Evolutionary conservation across 805 yeast species (phyloP).

Genomic region (Tetrapisispora arboricola): DNA sequence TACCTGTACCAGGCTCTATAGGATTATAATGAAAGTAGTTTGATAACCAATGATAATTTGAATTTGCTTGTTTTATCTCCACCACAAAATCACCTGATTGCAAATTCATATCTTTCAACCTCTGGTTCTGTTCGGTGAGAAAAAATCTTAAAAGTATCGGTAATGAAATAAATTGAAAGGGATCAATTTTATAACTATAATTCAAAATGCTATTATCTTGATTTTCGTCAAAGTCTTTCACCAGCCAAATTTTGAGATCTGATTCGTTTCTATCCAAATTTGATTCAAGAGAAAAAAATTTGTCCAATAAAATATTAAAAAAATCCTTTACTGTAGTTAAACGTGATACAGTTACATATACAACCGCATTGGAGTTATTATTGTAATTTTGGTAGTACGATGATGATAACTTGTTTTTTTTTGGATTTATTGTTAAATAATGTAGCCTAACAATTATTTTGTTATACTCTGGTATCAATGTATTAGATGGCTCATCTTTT

Average conservation of each 20-base stretch:
- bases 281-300: conserved; percentile 17
- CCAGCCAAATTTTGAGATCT: conserved; percentile 20
- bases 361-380: conserved; percentile 13
- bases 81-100: conserved; percentile 25
- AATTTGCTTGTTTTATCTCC: conserved; percentile 23
- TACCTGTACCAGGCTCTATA: conserved; percentile 36
- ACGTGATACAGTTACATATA: conserved; percentile 28
- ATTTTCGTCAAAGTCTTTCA: conserved; percentile 8
- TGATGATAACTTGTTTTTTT: conserved; percentile 3
- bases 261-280: conserved; percentile 9
- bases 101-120: conserved; percentile 17
- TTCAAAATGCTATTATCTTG: conserved; percentile 5
- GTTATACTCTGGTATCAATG: conserved; percentile 28
- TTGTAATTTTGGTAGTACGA: conserved; percentile 5
- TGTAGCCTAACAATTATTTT: conserved; percentile 31
- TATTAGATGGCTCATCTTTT: conserved; percentile 16
- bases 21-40: conserved; percentile 25
- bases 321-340: conserved; percentile 25
- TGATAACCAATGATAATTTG: conserved; percentile 31
- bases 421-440: conserved; percentile 16
- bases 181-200: conserved; percentile 16
- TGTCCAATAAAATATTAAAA: conserved; percentile 11
- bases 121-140: conserved; percentile 9
- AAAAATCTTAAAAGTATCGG: conserved; percentile 17
- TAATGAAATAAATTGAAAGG: conserved; percentile 22